phyloP scores from a whole-genome alignment of 1,284 basidiomycete genomes.

The Ganoderma leucocontextum region DNA sequence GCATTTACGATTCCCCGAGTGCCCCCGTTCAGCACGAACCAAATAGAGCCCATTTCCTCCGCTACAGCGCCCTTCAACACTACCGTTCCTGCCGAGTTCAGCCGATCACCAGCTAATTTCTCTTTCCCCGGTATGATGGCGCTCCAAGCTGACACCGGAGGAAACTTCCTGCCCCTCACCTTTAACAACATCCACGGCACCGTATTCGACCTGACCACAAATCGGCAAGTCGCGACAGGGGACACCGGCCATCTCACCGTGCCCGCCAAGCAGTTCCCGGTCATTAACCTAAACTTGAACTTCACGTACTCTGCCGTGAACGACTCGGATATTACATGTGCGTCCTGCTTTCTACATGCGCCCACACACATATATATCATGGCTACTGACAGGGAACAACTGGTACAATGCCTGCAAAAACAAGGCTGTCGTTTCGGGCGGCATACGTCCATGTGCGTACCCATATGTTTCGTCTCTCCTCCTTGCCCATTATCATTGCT shows the following conservation, averaged over 20 bases:
- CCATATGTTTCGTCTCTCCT: neutral
- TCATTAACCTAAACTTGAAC: constrained; percentile 76
- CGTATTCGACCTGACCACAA: constrained; percentile 72
- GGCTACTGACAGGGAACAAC: constrained; percentile 61
- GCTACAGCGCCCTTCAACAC: constrained; percentile 64
- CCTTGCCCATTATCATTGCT: constrained; percentile 1
- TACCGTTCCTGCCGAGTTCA: constrained; percentile 69
- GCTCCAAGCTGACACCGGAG: constrained; percentile 75
- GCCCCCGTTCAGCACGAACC: constrained; percentile 72
- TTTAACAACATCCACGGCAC: constrained; percentile 72
- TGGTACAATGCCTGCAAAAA: constrained; percentile 86
- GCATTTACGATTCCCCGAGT: constrained; percentile 85
- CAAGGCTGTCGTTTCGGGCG: constrained; percentile 55
- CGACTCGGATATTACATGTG: constrained; percentile 83
- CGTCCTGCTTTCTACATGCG: constrained; percentile 37
- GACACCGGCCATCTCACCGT: constrained; percentile 63
- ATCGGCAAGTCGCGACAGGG: constrained; percentile 71
- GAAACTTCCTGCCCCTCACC: constrained; percentile 78
- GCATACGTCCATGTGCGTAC: constrained; percentile 67
- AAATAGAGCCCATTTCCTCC: constrained; percentile 60
- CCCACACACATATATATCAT: neutral
- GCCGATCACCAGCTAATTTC: constrained; percentile 83
- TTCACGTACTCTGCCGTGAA: constrained; percentile 87
- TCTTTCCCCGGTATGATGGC: constrained; percentile 80
- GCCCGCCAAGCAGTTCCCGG: constrained; percentile 67